Evolutionary conservation across 1,284 basidiomycete species (phyloP), one percentile per base, ranked within the genome.

Genomic region (Microstroma glucosiphilum): DNA sequence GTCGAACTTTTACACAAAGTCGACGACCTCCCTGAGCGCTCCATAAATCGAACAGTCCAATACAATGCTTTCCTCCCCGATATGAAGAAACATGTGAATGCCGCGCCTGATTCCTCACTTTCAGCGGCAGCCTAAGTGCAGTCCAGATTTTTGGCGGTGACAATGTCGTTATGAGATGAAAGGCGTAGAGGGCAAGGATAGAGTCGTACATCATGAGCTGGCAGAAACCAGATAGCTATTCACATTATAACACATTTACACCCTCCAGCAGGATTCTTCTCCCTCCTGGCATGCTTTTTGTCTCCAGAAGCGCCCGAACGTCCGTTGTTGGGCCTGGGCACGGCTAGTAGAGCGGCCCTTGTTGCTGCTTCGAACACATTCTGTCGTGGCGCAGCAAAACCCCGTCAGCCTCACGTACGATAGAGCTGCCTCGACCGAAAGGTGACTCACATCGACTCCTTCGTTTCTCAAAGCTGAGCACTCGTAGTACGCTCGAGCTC

Each of bases 401-500:
- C 41, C 11, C 41, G 43, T 48, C 43, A 48, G 43, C 43, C 43
- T 21, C 43, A 48, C 17, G 6, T 4, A 48, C 40, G 51, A 58
- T 23, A 59, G 15, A 26, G 30, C 19, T 55, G 17, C 21, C 40
- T 43, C 8, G 21, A 11, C 15, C 40, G 23, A 19, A n/a, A 1
- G 19, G 30, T 9, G 9, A 63, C 64, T 66, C 61, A 64, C 66
- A 46, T 76, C 73, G 4, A 76, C 73, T 19, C 73, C 73, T 53
- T 76, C 72, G 62, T 76, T 76, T 43, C 69, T 69, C 57, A 76
- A 68, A 21, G 68, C 60, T 17, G 72, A 75, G 63, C 71, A 74
- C 57, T 76, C 73, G 65, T 71, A 69, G 58, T 76, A 76, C 6
- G 65, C 65, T n/a, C 70, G 60, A 8, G 85, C 86, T 1, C 85